phyloP scores from a whole-genome alignment of 2,329 filamentous ascomycete species.

The Chaetomium olivaceum region DNA sequence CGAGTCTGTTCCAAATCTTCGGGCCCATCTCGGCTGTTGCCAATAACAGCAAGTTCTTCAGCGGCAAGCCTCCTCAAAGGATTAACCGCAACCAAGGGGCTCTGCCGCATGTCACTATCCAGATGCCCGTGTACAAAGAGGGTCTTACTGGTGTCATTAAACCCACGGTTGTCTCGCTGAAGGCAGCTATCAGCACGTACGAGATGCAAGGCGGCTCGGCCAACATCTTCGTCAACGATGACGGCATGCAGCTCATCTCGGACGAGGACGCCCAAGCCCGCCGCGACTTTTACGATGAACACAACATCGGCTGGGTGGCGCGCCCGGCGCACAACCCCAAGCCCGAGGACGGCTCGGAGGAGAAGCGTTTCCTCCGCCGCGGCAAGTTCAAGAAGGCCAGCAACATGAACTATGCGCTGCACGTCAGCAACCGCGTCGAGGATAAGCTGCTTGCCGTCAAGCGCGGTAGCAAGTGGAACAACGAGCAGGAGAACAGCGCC shows the following conservation, averaged over 20 bases:
- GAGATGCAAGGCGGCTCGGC: slow-evolving; percentile 74
- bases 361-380: slow-evolving; percentile 62
- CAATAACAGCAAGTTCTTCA: slow-evolving; percentile 80
- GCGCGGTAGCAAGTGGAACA: slow-evolving; percentile 55
- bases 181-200: slow-evolving; percentile 74
- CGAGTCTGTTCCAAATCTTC: slow-evolving; percentile 72
- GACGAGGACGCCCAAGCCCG: slow-evolving; percentile 63
- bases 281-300: slow-evolving; percentile 68
- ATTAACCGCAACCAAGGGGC: slow-evolving; percentile 54
- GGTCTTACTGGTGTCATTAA: slow-evolving; percentile 72
- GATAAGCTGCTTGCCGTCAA: slow-evolving; percentile 62
- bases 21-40: slow-evolving; percentile 72
- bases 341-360: slow-evolving; percentile 47
- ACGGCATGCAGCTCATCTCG: slow-evolving; percentile 67
- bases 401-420: slow-evolving; percentile 70
- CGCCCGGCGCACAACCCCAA: slow-evolving; percentile 60
- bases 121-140: slow-evolving; percentile 88
- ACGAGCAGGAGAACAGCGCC: slow-evolving; percentile 45
- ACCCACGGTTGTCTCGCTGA: slow-evolving; percentile 75
- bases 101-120: slow-evolving; percentile 78
- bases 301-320: slow-evolving; percentile 70
- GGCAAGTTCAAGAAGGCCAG: slow-evolving; percentile 72
- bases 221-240: slow-evolving; percentile 76
- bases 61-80: slow-evolving; percentile 59
- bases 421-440: slow-evolving; percentile 64